Evolutionary conservation across 306 rosid genomes (phyloP), one percentile per base, ranked within the genome.

Genomic region (Medicago lupulina): DNA sequence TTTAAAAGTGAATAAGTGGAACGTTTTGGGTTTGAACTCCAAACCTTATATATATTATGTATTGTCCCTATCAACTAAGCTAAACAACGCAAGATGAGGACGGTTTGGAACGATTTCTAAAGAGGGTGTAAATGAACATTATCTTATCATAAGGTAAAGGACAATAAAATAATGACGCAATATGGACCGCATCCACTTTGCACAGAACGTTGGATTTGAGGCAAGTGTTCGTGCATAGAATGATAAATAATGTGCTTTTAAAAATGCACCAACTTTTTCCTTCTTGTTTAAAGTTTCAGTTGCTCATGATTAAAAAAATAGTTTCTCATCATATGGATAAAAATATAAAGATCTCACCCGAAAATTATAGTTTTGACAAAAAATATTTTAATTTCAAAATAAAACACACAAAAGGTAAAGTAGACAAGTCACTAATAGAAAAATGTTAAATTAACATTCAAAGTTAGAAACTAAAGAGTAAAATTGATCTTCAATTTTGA

Each of bases 111-210:
- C 49, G 12, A 44, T 44, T 12, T 44, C 16, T 60, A 40, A 49
- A n/a, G 59, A 49, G 73, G 67, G 31, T 3, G 19, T 39, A 40
- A 39, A 75, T 77, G 23, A 58, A 59, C 71, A 36, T 70, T 50
- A 59, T 82, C 76, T 58, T 68, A 62, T 76, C 53, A 25, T 64
- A 38, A 70, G 57, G 23, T 31, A 31, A 28, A 62, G 63, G 73
- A 60, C 38, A 19, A 38, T 4, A 16, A 47, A 7, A 15, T 63
- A 51, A 50, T 75, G 76, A 8, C 21, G 1, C 23, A 62, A 57
- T 34, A 66, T 31, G 40, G 76, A 19, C 49, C 41, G 51, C 68
- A 9, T 31, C 39, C 19, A 63, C 77, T 81, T 81, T 74, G 34
- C 66, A 50, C 54, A 49, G 15, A 10, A 40, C 43, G 31, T 51